Conservation (phyloP, 495 filamentous ascomycete species). For the Hyphodiscus hymeniophilus region DNA sequence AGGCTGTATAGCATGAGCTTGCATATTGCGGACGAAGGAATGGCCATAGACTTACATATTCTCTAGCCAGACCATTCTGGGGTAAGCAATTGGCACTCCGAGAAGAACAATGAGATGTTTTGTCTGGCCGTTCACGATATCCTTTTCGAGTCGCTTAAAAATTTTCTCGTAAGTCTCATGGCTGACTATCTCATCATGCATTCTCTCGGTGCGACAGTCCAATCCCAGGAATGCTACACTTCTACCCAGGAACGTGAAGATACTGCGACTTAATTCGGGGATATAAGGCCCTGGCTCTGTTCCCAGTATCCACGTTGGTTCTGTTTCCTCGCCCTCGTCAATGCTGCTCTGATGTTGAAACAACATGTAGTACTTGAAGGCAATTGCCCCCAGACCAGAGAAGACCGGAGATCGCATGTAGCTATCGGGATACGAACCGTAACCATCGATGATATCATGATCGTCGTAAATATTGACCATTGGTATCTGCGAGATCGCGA, state of each 20-base stretch:
- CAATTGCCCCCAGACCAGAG: slow-evolving; percentile 77
- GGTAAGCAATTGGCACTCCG: slow-evolving; percentile 87
- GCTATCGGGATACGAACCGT: slow-evolving; percentile 83
- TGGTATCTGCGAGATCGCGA: slow-evolving; percentile 90
- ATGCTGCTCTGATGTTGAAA: slow-evolving; percentile 91
- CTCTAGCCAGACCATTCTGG: slow-evolving; percentile 72
- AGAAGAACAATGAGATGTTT: slow-evolving; percentile 85
- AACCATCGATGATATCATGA: slow-evolving; percentile 97
- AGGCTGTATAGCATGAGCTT: slow-evolving; percentile 41
- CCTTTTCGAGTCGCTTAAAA: slow-evolving; percentile 72
- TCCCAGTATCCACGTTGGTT: slow-evolving; percentile 89
- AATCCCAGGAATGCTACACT: slow-evolving; percentile 76
- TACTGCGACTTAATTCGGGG: slow-evolving; percentile 68
- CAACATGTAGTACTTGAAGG: slow-evolving; percentile 96
- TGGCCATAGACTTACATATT: slow-evolving; percentile 40
- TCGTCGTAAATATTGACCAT: slow-evolving; percentile 99
- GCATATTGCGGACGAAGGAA: slow-evolving; percentile 9
- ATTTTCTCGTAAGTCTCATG: slow-evolving; percentile 74
- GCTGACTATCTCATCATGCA: slow-evolving; percentile 69
- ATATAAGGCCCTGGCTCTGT: slow-evolving; percentile 81
- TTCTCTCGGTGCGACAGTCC: slow-evolving; percentile 87
- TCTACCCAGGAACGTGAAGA: slow-evolving; percentile 77
- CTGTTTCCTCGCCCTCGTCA: slow-evolving; percentile 68
- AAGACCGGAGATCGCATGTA: slow-evolving; percentile 92
- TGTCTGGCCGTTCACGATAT: slow-evolving; percentile 74